Evolutionary conservation across 1,284 basidiomycete species (phyloP), one percentile per base, ranked within the genome.

Genomic region (Fomitiporia mediterranea): DNA sequence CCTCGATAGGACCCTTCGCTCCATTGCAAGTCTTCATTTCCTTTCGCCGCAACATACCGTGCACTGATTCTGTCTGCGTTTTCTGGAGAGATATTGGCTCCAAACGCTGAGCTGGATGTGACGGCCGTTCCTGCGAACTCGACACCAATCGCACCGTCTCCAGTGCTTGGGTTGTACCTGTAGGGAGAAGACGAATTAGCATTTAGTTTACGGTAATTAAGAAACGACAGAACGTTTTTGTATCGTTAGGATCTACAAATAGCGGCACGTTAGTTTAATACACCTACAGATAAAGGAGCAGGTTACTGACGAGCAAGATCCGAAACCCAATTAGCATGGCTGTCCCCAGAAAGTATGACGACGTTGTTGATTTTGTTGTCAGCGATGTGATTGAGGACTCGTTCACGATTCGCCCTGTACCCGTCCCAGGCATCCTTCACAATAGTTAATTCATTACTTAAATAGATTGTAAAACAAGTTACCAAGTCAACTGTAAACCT

Each of bases 81-180:
- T 13, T 65, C 69, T n/a, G 75, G 75, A 1, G 65, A 58, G 48
- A 79, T 70, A 40, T 68, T 70, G 6, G 71, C 55, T 7, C 82
- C 81, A 65, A 83, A 82, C 0, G 77, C 63, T 7, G 80, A 79
- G 1, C 68, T 65, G 0, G 81, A 82, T 0, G 81, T 79, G 11
- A 86, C 83, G 1, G 82, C 82, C 0, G 83, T 84, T 2, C 83
- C 83, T 2, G 82, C 83, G 62, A 86, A 86, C 66, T 86, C 82
- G 39, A 86, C 84, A 7, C 77, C 83, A 47, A 83, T 72, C 0
- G 80, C 76, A 9, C 82, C 82, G 9, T 70, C 57, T 2, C 83
- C 83, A 0, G 79, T 80, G 4, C 64, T 60, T 4, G 81, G 70
- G 64, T 85, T 69, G 68, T 85, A 84, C 11, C 76, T 75, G 61